Percentiles rank a stretch among this genome's conserved stretches.
These are phyloP conservation scores for Tylopilus sp. DNA, from an alignment of 1,284 basidiomycete genomes.

Conservation along the genomic window DNA sequence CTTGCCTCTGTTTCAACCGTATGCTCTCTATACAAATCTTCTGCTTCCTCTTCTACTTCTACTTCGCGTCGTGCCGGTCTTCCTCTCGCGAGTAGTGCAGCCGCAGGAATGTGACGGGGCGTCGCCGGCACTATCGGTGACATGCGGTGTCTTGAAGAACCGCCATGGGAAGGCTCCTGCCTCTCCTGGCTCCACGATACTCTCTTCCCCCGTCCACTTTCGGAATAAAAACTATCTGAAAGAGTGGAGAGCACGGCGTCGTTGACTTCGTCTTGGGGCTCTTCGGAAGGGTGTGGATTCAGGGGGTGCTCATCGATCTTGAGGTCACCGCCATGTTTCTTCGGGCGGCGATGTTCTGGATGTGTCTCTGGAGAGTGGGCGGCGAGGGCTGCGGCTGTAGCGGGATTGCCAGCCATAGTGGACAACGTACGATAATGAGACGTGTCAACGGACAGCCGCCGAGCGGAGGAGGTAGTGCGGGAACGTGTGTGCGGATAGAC, in stretches of 20 bases:
- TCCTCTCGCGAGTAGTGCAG: conserved; percentile 38
- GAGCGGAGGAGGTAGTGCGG: conserved; percentile 40
- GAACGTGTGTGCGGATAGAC: conserved; percentile 39
- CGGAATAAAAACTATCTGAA: conserved; percentile 69
- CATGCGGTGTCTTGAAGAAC: conserved; percentile 36
- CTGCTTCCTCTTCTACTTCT: conserved; percentile 25
- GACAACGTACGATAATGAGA: conserved; percentile 66
- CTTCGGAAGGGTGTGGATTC: conserved; percentile 18
- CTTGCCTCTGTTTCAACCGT: conserved; percentile 30
- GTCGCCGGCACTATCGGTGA: conserved; percentile 31
- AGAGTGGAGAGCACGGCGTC: conserved; percentile 52
- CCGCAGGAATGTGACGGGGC: conserved; percentile 31
- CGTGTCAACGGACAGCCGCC: conserved; percentile 47
- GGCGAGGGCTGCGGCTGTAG: conserved; percentile 59
- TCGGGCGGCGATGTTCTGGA: conserved; percentile 24
- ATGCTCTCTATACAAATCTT: conserved; percentile 18
- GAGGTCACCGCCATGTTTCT: conserved; percentile 18
- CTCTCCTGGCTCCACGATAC: conserved; percentile 67
- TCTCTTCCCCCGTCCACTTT: conserved; percentile 51
- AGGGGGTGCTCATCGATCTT: conserved; percentile 20
- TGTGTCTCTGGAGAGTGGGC: conserved; percentile 49
- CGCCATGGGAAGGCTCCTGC: conserved; percentile 36
- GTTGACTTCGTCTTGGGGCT: conserved; percentile 48
- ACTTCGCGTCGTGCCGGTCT: conserved; percentile 42
- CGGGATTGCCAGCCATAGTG: conserved; percentile 60